These are phyloP conservation scores for Zea luxurians DNA, from an alignment of 176 grass and related monocot genomes.

Conservation along the genomic window DNA sequence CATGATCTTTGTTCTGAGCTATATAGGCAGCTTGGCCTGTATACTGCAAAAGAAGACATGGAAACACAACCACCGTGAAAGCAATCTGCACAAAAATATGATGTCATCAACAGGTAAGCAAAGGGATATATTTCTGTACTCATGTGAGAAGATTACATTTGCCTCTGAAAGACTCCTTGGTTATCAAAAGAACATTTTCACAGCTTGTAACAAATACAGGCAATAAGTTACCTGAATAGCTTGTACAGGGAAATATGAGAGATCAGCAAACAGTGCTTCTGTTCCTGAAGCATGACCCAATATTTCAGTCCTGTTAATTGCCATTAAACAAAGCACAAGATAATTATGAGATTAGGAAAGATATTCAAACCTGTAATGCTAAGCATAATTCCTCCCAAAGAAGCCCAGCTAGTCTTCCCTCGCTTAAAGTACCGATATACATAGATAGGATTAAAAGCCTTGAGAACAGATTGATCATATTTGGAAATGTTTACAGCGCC, in stretches of 20 bases:
- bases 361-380: conserved; percentile 69
- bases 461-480: conserved; percentile 72
- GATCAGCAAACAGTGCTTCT: conserved; percentile 90
- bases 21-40: conserved; percentile 87
- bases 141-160: neutral
- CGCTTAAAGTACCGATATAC: conserved; percentile 66
- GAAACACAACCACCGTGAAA: conserved; percentile 77
- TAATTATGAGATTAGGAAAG: conserved; percentile 8
- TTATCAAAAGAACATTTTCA: conserved; percentile 4
- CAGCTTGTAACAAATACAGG: neutral
- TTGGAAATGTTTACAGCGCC: conserved; percentile 69
- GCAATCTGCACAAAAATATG: conserved; percentile 56
- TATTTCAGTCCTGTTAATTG: conserved; percentile 11
- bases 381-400: conserved; percentile 89
- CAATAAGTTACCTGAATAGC: conserved; percentile 68
- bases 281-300: conserved; percentile 56
- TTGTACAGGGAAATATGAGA: conserved; percentile 73
- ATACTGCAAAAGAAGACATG: conserved; percentile 87
- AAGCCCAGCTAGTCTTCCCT: conserved; percentile 63
- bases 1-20: conserved; percentile 29
- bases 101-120: conserved; percentile 21
- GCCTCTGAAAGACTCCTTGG: neutral
- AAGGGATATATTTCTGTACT: neutral
- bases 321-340: neutral
- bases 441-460: conserved; percentile 72